Evolutionary conservation across 176 grass and related monocot species (phyloP).

Genomic region (Avena eriantha): DNA sequence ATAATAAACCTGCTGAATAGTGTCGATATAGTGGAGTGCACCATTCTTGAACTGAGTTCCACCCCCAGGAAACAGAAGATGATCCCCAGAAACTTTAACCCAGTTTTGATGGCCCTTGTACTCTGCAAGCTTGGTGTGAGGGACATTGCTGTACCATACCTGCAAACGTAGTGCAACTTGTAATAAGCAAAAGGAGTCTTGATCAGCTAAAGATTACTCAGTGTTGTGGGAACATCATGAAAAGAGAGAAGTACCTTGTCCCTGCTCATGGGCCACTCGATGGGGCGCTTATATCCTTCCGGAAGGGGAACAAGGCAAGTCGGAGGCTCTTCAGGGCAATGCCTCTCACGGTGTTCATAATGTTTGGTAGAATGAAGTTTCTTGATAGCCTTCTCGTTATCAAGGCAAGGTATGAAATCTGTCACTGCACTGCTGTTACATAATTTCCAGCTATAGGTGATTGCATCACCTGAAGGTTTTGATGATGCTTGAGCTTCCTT

Average conservation of each 20-base stretch:
- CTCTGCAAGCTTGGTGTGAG: constrained; percentile 86
- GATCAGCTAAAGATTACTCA: constrained; percentile 13
- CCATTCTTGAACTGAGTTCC: constrained; percentile 98
- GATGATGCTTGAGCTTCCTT: constrained; percentile 62
- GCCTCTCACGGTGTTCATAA: constrained; percentile 96
- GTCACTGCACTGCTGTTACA: constrained; percentile 61
- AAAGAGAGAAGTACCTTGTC: constrained; percentile 73
- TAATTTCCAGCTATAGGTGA: constrained; percentile 81
- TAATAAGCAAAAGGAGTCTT: constrained; percentile 13
- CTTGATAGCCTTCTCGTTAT: constrained; percentile 93
- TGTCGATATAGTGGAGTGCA: constrained; percentile 91
- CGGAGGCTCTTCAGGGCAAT: constrained; percentile 85
- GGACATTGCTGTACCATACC: constrained; percentile 96
- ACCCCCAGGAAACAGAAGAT: constrained; percentile 91
- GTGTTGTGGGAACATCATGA: constrained; percentile 30
- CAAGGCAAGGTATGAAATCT: constrained; percentile 99
- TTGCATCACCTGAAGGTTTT: constrained; percentile 46
- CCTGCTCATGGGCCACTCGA: constrained; percentile 87
- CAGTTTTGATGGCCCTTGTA: constrained; percentile 98
- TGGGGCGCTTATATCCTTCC: constrained; percentile 69
- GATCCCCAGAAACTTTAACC: constrained; percentile 97
- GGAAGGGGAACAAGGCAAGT: constrained; percentile 92
- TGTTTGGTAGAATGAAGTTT: constrained; percentile 83
- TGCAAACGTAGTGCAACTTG: constrained; percentile 39
- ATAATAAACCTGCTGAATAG: constrained; percentile 86